These are phyloP conservation scores for Xylaria sp. DNA, from an alignment of 2,329 filamentous ascomycete species.

Conservation along the genomic window DNA sequence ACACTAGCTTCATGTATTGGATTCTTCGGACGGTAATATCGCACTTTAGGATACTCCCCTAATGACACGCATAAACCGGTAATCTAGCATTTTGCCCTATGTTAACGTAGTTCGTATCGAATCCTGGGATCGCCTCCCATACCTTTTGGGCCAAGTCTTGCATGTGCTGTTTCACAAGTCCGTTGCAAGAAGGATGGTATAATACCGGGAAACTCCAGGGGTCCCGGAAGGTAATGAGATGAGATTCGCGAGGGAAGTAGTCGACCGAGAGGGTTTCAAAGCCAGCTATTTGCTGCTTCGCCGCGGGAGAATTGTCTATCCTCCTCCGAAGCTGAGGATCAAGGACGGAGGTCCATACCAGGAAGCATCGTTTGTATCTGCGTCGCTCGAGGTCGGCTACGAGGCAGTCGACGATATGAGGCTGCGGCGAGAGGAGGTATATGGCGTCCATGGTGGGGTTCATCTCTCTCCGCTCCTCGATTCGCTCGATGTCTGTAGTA, in stretches of 20 bases:
- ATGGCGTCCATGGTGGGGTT: conserved; percentile 95
- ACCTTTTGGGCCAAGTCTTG: conserved; percentile 90
- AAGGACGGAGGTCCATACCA: conserved; percentile 87
- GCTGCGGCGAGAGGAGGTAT: conserved; percentile 86
- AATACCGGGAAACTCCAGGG: conserved; percentile 95
- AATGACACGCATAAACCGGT: conserved; percentile 88
- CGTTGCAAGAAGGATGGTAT: conserved; percentile 91
- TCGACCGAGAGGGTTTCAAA: conserved; percentile 88
- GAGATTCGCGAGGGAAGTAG: conserved; percentile 90
- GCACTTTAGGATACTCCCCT: conserved; percentile 93
- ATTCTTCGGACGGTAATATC: conserved; percentile 83
- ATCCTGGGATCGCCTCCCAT: conserved; percentile 8
- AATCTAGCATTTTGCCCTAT: conserved; percentile 64
- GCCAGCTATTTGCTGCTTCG: conserved; percentile 79
- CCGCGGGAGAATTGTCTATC: conserved; percentile 76
- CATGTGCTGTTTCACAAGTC: conserved; percentile 84
- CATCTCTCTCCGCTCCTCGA: conserved; percentile 84
- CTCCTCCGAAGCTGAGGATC: conserved; percentile 76
- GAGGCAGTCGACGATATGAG: conserved; percentile 92
- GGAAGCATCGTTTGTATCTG: conserved; percentile 80
- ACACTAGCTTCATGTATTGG: conserved; percentile 88
- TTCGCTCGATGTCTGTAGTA: conserved; percentile 85
- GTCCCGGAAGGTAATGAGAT: conserved; percentile 90
- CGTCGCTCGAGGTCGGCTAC: conserved; percentile 90
- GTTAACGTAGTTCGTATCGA: conserved; percentile 32